Evolutionary conservation across 2,329 filamentous ascomycete genomes (phyloP).

Genomic region (Cladosporium oxysporum): DNA sequence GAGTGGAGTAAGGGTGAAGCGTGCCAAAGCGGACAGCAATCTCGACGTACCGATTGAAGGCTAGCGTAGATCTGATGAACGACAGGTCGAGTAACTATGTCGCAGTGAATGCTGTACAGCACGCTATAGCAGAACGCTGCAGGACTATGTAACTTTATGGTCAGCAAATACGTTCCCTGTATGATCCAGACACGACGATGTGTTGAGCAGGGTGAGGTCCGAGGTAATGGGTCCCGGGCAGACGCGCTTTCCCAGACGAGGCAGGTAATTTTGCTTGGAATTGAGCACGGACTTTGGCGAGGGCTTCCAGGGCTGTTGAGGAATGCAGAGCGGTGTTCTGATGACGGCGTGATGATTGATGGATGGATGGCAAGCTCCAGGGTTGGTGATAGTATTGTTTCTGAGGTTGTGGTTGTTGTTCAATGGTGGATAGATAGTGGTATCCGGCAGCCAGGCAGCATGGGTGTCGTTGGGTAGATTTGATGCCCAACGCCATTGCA

Average conservation of each 20-base stretch:
- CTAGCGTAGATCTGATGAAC: conserved; percentile 1
- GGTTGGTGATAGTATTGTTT: background rate
- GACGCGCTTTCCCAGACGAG: conserved; percentile 27
- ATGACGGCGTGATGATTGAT: conserved; percentile 10
- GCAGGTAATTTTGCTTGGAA: conserved; percentile 27
- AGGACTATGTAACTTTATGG: conserved; percentile 21
- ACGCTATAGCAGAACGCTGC: conserved; percentile 26
- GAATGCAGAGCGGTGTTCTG: conserved; percentile 23
- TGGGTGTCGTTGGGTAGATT: background rate
- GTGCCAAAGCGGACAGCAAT: conserved; percentile 19
- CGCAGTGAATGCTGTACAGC: conserved; percentile 17
- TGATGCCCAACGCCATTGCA: background rate
- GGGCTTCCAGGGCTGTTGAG: conserved; percentile 12
- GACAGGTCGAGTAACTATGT: conserved; percentile 12
- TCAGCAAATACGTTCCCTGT: conserved; percentile 12
- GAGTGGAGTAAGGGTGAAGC: conserved; percentile 38
- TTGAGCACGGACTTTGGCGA: conserved; percentile 22
- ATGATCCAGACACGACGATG: background rate
- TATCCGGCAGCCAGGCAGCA: background rate
- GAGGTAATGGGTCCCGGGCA: conserved; percentile 8
- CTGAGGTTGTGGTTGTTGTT: background rate
- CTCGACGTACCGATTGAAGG: conserved; percentile 12
- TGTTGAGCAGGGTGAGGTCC: conserved; percentile 1
- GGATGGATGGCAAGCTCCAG: background rate
- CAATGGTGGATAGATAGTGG: background rate